A percentile compares a stretch with the other conserved stretches of the same genome.
phyloP scores from a whole-genome alignment of 1,139 yeast species.

The Casaregolazyma suthepensis region DNA sequence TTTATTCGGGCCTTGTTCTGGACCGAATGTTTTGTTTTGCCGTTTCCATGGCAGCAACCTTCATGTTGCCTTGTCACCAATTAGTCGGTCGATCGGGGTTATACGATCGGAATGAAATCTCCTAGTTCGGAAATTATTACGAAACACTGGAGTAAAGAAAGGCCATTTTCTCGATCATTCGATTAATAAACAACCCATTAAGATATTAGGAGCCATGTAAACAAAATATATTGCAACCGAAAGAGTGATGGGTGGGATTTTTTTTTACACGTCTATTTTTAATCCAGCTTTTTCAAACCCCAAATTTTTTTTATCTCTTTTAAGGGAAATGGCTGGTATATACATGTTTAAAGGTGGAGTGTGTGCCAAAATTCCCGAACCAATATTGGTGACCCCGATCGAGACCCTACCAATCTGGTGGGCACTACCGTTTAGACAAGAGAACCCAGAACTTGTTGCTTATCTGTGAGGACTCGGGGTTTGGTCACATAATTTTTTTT shows the following conservation, averaged over 20 bases:
- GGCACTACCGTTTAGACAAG: not conserved
- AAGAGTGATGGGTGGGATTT: not conserved
- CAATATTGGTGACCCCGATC: not conserved
- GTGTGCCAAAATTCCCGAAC: not conserved
- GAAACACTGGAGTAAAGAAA: not conserved
- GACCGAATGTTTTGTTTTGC: not conserved
- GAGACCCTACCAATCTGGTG: not conserved
- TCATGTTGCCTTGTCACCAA: not conserved
- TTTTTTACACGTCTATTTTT: too few relatives aligned
- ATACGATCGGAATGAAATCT: not conserved
- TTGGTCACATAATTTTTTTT: not conserved
- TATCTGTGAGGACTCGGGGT: not conserved
- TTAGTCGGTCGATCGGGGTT: not conserved
- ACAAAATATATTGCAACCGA: not conserved
- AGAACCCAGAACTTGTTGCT: not conserved
- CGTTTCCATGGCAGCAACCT: not conserved
- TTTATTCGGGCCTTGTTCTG: not conserved
- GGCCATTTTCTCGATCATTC: not conserved
- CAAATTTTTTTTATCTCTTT: too few relatives aligned
- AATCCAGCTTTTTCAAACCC: too few relatives aligned
- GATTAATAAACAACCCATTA: not conserved
- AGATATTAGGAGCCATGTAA: not conserved
- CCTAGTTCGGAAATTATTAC: not conserved
- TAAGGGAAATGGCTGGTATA: not conserved
- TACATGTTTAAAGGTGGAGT: not conserved